Percentiles rank a stretch among this genome's conserved stretches.
These are phyloP conservation scores for Nissolia schottii DNA, from an alignment of 306 rosid species.

Conservation along the genomic window DNA sequence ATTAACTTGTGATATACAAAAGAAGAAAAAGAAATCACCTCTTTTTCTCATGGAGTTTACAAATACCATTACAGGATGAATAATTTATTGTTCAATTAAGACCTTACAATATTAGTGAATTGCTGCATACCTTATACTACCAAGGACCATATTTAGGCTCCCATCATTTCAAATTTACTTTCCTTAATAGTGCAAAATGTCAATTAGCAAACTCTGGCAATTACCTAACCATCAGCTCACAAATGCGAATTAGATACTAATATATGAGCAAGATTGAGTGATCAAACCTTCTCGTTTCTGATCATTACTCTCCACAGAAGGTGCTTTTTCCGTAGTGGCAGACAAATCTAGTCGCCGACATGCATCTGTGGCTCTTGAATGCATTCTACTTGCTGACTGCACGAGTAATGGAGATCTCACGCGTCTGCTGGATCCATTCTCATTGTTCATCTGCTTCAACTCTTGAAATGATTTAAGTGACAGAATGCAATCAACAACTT, in stretches of 20 bases:
- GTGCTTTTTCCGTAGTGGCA: constrained; percentile 38
- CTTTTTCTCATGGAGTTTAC: background rate
- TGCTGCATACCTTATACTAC: background rate
- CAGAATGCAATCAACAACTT: constrained; percentile 84
- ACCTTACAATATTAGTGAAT: background rate
- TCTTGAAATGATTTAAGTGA: constrained; percentile 67
- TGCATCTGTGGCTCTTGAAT: constrained; percentile 57
- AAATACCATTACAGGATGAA: background rate
- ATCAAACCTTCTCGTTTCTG: constrained; percentile 59
- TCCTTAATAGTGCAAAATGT: background rate
- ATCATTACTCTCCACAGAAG: constrained; percentile 29
- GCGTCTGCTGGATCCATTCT: constrained; percentile 45
- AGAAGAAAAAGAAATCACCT: background rate
- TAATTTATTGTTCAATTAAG: background rate
- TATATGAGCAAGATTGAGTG: constrained; percentile 1
- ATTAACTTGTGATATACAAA: background rate
- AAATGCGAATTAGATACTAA: background rate
- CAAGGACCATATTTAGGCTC: background rate
- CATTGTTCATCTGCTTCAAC: constrained; percentile 48
- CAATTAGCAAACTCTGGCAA: background rate
- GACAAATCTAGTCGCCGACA: constrained; percentile 74
- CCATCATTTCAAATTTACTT: background rate
- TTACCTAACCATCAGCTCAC: background rate
- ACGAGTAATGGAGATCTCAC: constrained; percentile 62
- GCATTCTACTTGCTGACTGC: constrained; percentile 50